Base-by-base conservation (phyloP, 176 grass and related monocot species). In the Eleusine indica region DNA sequence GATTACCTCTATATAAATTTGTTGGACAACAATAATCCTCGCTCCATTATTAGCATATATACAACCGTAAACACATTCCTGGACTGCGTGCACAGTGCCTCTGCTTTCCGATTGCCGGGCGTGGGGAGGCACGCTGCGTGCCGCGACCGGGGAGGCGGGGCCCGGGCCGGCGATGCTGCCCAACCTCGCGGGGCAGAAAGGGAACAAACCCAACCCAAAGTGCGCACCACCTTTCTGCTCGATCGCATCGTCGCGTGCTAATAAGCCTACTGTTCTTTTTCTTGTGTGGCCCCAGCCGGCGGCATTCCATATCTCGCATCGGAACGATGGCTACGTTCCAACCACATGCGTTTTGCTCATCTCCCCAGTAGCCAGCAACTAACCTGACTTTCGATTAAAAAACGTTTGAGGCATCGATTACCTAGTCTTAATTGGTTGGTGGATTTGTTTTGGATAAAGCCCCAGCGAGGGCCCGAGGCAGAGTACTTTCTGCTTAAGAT, bases 41-140 rank as follows among this genome's bases (percentile, higher is more conserved):
- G 32, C 32, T 35, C 32, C 32, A 35, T 35, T 35, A 35, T 35
- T 35, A 35, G 32, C 32, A 35, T 35, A 35, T 35, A 35, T 35
- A 35, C 32, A 35, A 35, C 32, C 32, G 32, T 35, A 35, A 35
- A 35, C 32, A 35, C 32, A 35, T 35, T 35, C 32, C 32, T 35
- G 32, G 32, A 35, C 32, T 3, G 71, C 66, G 16, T 12, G 71
- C 16, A 18, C 16, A 15, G 13, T 28, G 17, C 40, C 6, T 66
- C 58, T 35, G 48, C 70, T 76, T 41, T 10, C 11, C 0, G 5
- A 15, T 2, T 88, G 87, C 58, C 61, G 81, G 69, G 49, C 9
- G 15, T 9, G 40, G 81, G 87, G 81, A 62, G 75, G 87, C 81
- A 84, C 40, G 62, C 69, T 12, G 81, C 87, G 81, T 88, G 81